Conservation (phyloP, 2,329 filamentous ascomycete genomes). For the Periconia digitata region DNA sequence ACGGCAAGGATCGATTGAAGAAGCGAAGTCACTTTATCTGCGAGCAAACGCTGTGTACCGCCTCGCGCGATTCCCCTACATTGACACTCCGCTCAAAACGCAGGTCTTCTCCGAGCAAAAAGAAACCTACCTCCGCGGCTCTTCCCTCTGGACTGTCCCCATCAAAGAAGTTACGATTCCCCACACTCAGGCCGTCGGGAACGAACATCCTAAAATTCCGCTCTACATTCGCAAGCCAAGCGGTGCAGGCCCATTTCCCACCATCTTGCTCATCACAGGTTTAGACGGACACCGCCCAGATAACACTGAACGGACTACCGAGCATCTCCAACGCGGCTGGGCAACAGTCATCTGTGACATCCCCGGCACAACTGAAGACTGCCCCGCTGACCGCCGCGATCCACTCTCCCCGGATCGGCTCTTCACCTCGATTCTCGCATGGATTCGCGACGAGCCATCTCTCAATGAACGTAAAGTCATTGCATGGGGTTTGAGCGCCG, state of each 20-base stretch:
- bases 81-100: constrained; percentile 54
- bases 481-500: constrained; percentile 59
- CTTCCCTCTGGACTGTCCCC: constrained; percentile 50
- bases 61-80: constrained; percentile 69
- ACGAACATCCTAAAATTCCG: constrained; percentile 60
- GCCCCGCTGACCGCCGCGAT: constrained; percentile 52
- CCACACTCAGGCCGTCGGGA: constrained; percentile 53
- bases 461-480: constrained; percentile 53
- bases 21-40: constrained; percentile 64
- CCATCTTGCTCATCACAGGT: constrained; percentile 58
- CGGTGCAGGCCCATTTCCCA: constrained; percentile 46
- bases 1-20: constrained; percentile 47
- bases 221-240: constrained; percentile 64
- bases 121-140: constrained; percentile 59
- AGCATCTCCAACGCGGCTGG: constrained; percentile 51
- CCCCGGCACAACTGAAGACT: constrained; percentile 57
- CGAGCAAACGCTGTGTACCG: constrained; percentile 71
- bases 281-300: constrained; percentile 61
- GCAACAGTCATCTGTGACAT: constrained; percentile 57
- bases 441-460: constrained; percentile 46
- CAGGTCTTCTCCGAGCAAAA: constrained; percentile 68
- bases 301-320: constrained; percentile 47
- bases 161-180: constrained; percentile 63
- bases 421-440: constrained; percentile 56
- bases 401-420: constrained; percentile 54